Evolutionary conservation across 345 rosid genomes (phyloP), one percentile per base, ranked within the genome.

Genomic region (Sisymbrium irio): DNA sequence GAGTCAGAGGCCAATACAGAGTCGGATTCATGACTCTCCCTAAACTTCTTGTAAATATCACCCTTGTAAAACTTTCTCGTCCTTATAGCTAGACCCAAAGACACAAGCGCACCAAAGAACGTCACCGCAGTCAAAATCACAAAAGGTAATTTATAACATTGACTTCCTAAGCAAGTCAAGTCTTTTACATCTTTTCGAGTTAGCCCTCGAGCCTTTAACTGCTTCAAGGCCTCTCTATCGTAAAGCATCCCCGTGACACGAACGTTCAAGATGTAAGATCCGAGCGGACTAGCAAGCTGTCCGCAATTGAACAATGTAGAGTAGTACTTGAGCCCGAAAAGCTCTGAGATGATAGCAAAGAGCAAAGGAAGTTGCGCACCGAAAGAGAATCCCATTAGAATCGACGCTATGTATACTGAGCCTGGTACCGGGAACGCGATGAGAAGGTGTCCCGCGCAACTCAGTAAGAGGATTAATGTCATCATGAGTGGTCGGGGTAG

Each of bases 271-370:
- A 93, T 75, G 72, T 87, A 93, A 0, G 97, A 90, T 0, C 98
- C 98, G 0, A 93, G 81, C n/a, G 98, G 98, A 20, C 91, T 88
- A 2, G 96, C 91, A 25, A 90, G 42, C 50, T 87, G 96, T 15
- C 96, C 97, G 61, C 93, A 93, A 40, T 88, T 90, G 87, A 87
- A 93, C 83, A 90, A 67, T 30, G 97, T 90, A n/a, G 97, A 88
- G 87, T 83, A 93, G 81, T 93, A 87, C 78, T 87, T 93, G 0
- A 93, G 88, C 7, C 98, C 97, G 41, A 93, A 93, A 6, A 93
- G 93, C 75, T 93, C 98, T 0, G 97, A 93, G 32, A 90, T 88
- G 64, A 93, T 89, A 3, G 96, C 88, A 56, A 87, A 87, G 11
- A 87, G 83, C 65, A 93, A 8, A 1, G 98, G 87, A 46, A 90